Percentiles rank a stretch among this genome's conserved stretches.
Conservation (phyloP, 805 yeast species). For the Zygosaccharomyces gambellarensis region DNA sequence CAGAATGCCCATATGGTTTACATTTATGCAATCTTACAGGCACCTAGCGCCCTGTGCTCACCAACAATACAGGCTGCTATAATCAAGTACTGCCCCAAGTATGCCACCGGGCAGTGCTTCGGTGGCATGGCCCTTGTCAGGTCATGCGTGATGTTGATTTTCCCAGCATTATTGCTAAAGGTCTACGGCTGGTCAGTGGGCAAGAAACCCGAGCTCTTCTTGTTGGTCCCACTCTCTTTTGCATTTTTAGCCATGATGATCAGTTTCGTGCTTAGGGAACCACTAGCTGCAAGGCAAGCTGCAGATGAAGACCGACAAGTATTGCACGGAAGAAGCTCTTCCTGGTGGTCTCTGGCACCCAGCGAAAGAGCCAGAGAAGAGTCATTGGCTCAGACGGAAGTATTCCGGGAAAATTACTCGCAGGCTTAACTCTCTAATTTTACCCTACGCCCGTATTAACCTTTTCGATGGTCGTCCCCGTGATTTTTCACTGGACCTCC, state of each 20-base stretch:
- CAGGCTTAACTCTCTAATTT: background rate
- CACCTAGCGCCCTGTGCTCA: slow-evolving; percentile 47
- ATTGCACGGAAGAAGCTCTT: background rate
- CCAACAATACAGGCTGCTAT: slow-evolving; percentile 59
- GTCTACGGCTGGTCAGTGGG: slow-evolving; percentile 45
- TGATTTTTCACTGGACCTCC: background rate
- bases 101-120: slow-evolving; percentile 63
- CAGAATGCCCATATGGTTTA: slow-evolving; percentile 24
- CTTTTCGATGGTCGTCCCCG: background rate
- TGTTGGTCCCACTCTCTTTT: slow-evolving; percentile 28
- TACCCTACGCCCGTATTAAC: background rate
- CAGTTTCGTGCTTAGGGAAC: slow-evolving; percentile 19
- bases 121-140: slow-evolving; percentile 63
- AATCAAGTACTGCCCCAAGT: slow-evolving; percentile 56
- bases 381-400: background rate
- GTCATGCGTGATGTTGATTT: slow-evolving; percentile 43
- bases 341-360: background rate
- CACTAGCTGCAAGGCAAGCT: background rate
- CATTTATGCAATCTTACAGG: slow-evolving; percentile 35
- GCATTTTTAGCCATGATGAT: slow-evolving; percentile 15
- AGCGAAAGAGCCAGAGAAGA: background rate
- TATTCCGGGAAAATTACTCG: background rate
- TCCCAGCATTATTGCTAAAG: slow-evolving; percentile 46
- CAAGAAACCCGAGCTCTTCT: slow-evolving; percentile 37
- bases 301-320: background rate